Evolutionary conservation across 2,329 filamentous ascomycete species (phyloP).

Genomic region (Aspergillus vadensis): DNA sequence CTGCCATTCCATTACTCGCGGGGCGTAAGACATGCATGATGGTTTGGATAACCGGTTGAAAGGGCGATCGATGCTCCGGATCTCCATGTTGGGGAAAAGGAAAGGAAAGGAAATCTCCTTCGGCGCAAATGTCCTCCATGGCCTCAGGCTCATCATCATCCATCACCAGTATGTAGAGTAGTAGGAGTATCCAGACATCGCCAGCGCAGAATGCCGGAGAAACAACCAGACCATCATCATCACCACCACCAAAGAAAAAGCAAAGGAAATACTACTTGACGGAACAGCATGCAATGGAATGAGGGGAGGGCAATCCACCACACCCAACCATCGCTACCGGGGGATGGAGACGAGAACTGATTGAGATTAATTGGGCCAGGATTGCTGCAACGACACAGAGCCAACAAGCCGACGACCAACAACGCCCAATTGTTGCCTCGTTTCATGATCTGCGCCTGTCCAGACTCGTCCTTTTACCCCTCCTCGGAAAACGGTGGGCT

Average conservation of each 20-base stretch:
- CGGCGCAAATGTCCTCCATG: neutral
- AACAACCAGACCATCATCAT: neutral
- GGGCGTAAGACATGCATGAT: slow-evolving; percentile 7
- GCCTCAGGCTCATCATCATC: neutral
- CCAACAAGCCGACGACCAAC: slow-evolving; percentile 22
- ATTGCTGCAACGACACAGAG: slow-evolving; percentile 7
- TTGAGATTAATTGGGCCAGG: slow-evolving; percentile 1
- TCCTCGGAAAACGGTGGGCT: slow-evolving; percentile 21
- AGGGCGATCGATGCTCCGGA: slow-evolving; percentile 8
- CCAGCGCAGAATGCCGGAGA: too few relatives aligned
- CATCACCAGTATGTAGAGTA: too few relatives aligned
- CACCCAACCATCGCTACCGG: neutral
- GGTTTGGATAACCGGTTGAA: neutral
- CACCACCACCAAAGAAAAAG: neutral
- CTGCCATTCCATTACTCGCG: slow-evolving; percentile 3
- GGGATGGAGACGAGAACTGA: neutral
- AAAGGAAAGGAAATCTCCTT: neutral
- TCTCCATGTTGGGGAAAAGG: neutral
- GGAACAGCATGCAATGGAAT: too few relatives aligned
- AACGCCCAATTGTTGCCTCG: slow-evolving; percentile 27
- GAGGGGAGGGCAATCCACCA: too few relatives aligned
- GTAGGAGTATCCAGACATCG: too few relatives aligned
- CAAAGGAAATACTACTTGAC: neutral
- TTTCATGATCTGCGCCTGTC: slow-evolving; percentile 33
- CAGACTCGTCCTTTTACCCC: slow-evolving; percentile 29